phyloP scores from a whole-genome alignment of 495 filamentous ascomycete species.

The Neurospora tetraspora region DNA sequence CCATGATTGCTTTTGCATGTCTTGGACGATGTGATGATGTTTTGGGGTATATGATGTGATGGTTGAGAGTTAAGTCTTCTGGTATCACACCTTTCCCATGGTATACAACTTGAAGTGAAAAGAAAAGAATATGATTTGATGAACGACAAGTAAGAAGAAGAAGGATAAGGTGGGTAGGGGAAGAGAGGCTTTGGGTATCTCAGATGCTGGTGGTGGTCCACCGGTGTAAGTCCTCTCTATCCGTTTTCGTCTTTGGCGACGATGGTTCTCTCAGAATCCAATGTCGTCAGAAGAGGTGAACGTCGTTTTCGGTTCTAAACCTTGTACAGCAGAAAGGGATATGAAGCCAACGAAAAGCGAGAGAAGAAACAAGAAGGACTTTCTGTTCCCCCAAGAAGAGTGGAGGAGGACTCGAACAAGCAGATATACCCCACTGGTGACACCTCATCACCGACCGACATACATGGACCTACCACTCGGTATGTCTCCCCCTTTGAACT shows the following conservation, averaged over 20 bases:
- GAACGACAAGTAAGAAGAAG: background rate
- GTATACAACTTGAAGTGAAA: background rate
- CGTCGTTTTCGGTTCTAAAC: too few species aligned
- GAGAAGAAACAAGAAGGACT: background rate
- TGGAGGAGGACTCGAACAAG: background rate
- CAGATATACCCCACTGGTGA: background rate
- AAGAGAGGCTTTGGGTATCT: background rate
- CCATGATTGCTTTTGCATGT: constrained; percentile 38
- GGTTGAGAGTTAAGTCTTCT: background rate
- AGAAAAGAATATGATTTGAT: background rate
- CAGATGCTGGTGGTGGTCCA: background rate
- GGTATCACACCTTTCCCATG: background rate
- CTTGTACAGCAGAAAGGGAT: background rate
- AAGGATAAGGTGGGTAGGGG: background rate
- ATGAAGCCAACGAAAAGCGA: background rate
- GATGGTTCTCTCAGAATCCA: background rate
- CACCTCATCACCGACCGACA: background rate
- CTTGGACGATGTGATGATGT: constrained; percentile 6
- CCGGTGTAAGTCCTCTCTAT: background rate
- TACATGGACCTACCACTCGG: background rate
- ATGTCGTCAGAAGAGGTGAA: background rate
- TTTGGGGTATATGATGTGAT: background rate
- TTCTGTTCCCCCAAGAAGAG: background rate
- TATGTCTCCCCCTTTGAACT: background rate
- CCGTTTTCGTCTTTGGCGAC: background rate